Conservation (phyloP, 305 asterid species). For the Fraxinus latifolia region DNA sequence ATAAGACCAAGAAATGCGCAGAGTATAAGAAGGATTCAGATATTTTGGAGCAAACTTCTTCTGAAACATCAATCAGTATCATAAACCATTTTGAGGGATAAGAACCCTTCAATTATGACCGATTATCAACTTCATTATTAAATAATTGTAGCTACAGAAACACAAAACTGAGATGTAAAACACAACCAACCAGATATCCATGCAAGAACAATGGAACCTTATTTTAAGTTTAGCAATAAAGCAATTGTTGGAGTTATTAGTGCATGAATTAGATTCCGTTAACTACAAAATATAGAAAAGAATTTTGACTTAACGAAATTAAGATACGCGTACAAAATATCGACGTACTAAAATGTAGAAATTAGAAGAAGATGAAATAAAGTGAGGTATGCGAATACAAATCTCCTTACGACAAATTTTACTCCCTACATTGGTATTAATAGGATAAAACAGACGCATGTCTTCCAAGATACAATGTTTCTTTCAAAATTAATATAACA, state of each 20-base stretch:
- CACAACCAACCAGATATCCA: background rate
- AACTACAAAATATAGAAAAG: background rate
- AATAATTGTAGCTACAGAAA: background rate
- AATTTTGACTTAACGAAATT: background rate
- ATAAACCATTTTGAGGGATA: background rate
- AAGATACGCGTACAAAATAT: background rate
- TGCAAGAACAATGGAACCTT: background rate
- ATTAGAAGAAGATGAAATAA: background rate
- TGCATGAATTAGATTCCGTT: background rate
- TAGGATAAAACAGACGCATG: background rate
- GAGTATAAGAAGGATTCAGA: background rate
- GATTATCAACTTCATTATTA: background rate
- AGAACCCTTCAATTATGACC: background rate
- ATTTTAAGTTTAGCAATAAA: constrained; percentile 9
- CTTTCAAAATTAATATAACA: background rate
- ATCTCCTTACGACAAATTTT: background rate
- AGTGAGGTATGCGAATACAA: background rate
- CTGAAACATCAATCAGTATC: background rate
- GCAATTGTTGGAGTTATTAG: background rate
- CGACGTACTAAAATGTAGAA: background rate
- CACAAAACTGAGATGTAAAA: background rate
- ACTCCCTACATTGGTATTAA: background rate
- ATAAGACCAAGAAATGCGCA: background rate
- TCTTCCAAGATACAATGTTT: background rate
- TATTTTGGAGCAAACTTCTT: background rate